A percentile compares a stretch with the other conserved stretches of the same genome.
Evolutionary conservation across 306 rosid species (phyloP).

Genomic region (Aeschynomene evenia): DNA sequence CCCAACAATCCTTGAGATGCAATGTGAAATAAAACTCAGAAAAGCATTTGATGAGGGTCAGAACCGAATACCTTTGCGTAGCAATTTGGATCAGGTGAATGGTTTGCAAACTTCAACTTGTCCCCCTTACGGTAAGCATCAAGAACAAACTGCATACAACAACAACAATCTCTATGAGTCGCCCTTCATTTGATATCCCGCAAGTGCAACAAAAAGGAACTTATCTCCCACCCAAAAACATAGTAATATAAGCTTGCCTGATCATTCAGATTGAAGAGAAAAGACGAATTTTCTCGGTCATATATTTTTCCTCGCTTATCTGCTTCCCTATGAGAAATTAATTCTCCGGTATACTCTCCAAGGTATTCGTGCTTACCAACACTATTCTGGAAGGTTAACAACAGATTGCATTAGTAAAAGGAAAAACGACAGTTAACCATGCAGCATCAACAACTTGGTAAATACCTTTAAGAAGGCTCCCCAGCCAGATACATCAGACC

Average conservation of each 20-base stretch:
- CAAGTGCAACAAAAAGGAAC: neutral
- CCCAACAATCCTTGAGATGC: neutral
- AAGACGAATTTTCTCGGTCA: conserved; percentile 97
- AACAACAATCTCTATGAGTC: conserved; percentile 16
- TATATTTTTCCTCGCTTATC: conserved; percentile 99
- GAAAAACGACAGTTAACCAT: conserved; percentile 9
- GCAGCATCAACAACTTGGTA: conserved; percentile 6
- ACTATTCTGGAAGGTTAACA: conserved; percentile 65
- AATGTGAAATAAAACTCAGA: conserved; percentile 11
- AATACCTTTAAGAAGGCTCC: conserved; percentile 96
- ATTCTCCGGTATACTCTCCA: conserved; percentile 98
- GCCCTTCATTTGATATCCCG: neutral
- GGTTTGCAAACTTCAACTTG: conserved; percentile 95
- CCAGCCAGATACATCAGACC: conserved; percentile 98
- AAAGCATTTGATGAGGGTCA: neutral
- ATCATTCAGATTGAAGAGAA: conserved; percentile 96
- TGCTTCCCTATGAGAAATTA: conserved; percentile 95
- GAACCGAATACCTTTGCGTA: conserved; percentile 77
- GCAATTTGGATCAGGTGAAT: conserved; percentile 97
- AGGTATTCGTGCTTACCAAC: conserved; percentile 99
- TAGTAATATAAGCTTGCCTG: conserved; percentile 60
- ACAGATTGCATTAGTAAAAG: conserved; percentile 36
- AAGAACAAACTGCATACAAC: conserved; percentile 79
- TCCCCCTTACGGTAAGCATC: conserved; percentile 98
- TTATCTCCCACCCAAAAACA: neutral